A percentile compares a stretch with the other conserved stretches of the same genome.
phyloP scores from a whole-genome alignment of 345 rosid genomes.

The Hibiscus mutabilis region DNA sequence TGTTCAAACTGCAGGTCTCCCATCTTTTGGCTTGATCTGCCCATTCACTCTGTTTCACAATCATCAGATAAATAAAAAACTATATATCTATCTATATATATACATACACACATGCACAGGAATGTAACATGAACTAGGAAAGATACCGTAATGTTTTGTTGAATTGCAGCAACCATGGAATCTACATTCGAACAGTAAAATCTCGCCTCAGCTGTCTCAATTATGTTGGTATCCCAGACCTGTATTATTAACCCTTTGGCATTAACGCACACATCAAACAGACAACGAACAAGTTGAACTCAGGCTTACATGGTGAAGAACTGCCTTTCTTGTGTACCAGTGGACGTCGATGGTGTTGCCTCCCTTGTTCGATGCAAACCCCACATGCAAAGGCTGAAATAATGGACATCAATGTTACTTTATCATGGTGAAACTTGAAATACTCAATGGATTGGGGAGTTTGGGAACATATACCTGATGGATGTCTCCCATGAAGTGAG shows the following conservation, averaged over 20 bases:
- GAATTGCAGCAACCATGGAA: conserved; percentile 53
- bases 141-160: conserved; percentile 59
- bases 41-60: conserved; percentile 49
- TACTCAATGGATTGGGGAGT: too few species aligned
- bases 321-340: conserved; percentile 72
- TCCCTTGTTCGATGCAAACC: conserved; percentile 69
- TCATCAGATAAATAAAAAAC: background rate
- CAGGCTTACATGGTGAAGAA: conserved; percentile 74
- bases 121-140: background rate
- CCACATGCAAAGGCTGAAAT: conserved; percentile 74
- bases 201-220: conserved; percentile 58
- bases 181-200: conserved; percentile 43
- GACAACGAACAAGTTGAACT: background rate
- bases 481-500: conserved; percentile 85
- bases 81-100: too few species aligned
- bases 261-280: background rate
- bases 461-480: conserved; percentile 52
- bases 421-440: too few species aligned
- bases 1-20: conserved; percentile 55
- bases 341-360: conserved; percentile 76
- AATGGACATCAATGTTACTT: background rate
- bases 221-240: conserved; percentile 78
- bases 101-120: too few species aligned
- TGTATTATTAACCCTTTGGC: conserved; percentile 14
- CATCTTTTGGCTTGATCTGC: conserved; percentile 49